phyloP scores from a whole-genome alignment of 1,139 yeast species.

The Pichia sp. region DNA sequence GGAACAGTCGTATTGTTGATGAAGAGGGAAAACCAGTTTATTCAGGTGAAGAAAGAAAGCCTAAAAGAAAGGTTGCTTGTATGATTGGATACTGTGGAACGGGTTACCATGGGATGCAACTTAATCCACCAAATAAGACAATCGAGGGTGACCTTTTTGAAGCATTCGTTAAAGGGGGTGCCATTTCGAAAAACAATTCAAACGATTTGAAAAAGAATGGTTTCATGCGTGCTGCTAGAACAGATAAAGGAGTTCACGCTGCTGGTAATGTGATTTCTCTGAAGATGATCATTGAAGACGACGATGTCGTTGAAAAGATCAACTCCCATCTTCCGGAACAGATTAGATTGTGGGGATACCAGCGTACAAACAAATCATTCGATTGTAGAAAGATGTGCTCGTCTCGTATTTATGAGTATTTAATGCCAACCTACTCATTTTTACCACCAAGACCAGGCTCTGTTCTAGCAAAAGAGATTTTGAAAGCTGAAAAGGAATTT shows the following conservation, averaged over 20 bases:
- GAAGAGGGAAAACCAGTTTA: slow-evolving; percentile 55
- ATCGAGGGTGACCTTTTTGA: slow-evolving; percentile 87
- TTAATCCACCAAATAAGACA: slow-evolving; percentile 85
- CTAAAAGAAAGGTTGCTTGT: slow-evolving; percentile 86
- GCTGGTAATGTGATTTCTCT: slow-evolving; percentile 92
- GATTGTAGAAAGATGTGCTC: slow-evolving; percentile 96
- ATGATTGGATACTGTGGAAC: slow-evolving; percentile 97
- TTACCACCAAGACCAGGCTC: slow-evolving; percentile 84
- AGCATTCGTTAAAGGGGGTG: slow-evolving; percentile 86
- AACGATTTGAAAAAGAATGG: slow-evolving; percentile 87
- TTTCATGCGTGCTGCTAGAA: slow-evolving; percentile 94
- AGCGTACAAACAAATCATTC: slow-evolving; percentile 83
- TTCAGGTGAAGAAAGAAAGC: slow-evolving; percentile 55
- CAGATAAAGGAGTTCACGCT: slow-evolving; percentile 99
- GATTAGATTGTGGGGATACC: slow-evolving; percentile 89
- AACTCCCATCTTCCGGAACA: slow-evolving; percentile 75
- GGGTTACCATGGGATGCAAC: slow-evolving; percentile 97
- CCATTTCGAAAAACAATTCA: slow-evolving; percentile 82
- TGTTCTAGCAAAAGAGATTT: slow-evolving; percentile 56
- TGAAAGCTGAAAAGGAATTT: slow-evolving; percentile 45
- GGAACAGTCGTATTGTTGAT: slow-evolving; percentile 42
- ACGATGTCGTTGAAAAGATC: slow-evolving; percentile 67
- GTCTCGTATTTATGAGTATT: slow-evolving; percentile 87
- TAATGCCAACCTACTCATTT: slow-evolving; percentile 85
- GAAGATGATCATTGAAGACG: slow-evolving; percentile 85